Evolutionary conservation across 2,329 filamentous ascomycete genomes (phyloP).

Genomic region (Macrophomina phaseolina): DNA sequence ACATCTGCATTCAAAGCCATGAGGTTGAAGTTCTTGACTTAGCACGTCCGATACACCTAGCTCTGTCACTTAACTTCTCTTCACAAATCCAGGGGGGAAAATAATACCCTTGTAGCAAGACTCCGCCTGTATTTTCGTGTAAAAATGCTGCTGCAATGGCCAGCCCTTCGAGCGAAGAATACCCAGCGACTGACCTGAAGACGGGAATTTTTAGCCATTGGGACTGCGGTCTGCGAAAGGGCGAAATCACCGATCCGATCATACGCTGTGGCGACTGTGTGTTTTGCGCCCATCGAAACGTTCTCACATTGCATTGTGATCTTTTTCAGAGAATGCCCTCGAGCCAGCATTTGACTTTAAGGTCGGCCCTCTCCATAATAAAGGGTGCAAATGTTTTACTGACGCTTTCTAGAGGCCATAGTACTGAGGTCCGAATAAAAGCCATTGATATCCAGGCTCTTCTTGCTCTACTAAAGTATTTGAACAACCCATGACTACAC

Average conservation of each 20-base stretch:
- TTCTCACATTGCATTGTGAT: slow-evolving; percentile 7
- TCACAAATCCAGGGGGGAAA: too few relatives aligned
- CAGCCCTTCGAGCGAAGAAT: background rate
- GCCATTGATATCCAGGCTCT: background rate
- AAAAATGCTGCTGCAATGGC: background rate
- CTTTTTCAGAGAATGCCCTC: background rate
- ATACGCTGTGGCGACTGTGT: background rate
- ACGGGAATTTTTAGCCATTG: background rate
- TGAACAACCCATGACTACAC: background rate
- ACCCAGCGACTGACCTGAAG: background rate
- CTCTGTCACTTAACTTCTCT: background rate
- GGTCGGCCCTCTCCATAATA: background rate
- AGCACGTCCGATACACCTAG: too few relatives aligned
- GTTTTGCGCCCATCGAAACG: background rate
- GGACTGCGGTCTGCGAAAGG: background rate
- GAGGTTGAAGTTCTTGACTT: too few relatives aligned
- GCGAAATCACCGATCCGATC: background rate
- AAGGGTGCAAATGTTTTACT: background rate
- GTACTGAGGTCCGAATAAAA: background rate
- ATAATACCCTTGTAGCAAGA: too few relatives aligned
- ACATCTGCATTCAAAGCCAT: too few relatives aligned
- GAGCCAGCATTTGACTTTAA: background rate
- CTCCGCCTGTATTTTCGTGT: too few relatives aligned
- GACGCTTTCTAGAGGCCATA: background rate
- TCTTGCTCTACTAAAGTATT: background rate